These are phyloP conservation scores for Pneumocystis oryctolagi DNA, from an alignment of 1,139 yeast species.

Conservation along the genomic window DNA sequence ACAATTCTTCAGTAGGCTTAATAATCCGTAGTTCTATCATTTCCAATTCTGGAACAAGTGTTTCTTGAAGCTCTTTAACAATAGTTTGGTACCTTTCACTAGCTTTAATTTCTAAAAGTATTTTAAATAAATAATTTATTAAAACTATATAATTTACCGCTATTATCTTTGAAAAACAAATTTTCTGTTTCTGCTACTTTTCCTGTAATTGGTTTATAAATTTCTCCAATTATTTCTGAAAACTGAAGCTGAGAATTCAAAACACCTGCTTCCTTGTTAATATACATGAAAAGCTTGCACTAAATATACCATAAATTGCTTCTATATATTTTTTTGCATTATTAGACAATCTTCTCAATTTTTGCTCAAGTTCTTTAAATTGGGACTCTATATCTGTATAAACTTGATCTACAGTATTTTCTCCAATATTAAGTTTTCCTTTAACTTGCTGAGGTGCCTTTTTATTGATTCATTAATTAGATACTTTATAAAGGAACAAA, in stretches of 20 bases:
- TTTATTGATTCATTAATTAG: conserved; percentile 5
- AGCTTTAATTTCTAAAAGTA: conserved; percentile 39
- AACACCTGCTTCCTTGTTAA: conserved; percentile 32
- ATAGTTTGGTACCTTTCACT: conserved; percentile 81
- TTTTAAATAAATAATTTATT: not conserved
- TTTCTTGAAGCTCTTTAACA: conserved; percentile 69
- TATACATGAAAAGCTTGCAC: not conserved
- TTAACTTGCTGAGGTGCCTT: conserved; percentile 50
- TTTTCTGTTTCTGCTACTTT: conserved; percentile 79
- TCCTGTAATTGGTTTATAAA: conserved; percentile 91
- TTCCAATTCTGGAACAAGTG: conserved; percentile 82
- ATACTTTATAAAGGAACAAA: not conserved
- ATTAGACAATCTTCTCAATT: conserved; percentile 76
- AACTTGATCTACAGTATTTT: conserved; percentile 69
- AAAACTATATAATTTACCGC: conserved; percentile 36
- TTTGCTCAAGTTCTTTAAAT: conserved; percentile 77
- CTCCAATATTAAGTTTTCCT: conserved; percentile 69
- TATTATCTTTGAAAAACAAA: conserved; percentile 80
- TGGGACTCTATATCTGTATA: conserved; percentile 91
- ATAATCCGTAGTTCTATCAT: conserved; percentile 81
- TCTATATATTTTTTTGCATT: conserved; percentile 79
- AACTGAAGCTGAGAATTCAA: conserved; percentile 83
- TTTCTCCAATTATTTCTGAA: conserved; percentile 84
- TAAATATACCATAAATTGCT: conserved; percentile 57
- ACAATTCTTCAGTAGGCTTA: conserved; percentile 79